These are phyloP conservation scores for Artemisia annua DNA, from an alignment of 129 eudicot species.

Conservation along the genomic window DNA sequence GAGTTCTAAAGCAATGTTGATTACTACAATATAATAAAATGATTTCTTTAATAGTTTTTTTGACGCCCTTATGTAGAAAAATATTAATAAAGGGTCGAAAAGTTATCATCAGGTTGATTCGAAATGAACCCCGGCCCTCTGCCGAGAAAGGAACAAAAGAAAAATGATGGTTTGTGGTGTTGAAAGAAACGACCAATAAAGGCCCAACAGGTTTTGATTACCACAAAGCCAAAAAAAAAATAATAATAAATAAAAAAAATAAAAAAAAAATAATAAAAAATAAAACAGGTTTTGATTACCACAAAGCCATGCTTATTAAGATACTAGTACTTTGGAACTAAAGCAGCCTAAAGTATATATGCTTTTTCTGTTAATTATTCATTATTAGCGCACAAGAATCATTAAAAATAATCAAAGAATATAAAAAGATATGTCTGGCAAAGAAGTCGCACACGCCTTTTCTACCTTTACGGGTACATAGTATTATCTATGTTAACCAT, in stretches of 20 bases:
- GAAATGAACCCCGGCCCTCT: too few relatives aligned
- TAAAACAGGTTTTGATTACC: too few relatives aligned
- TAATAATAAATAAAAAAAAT: too few relatives aligned
- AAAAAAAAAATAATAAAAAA: too few relatives aligned
- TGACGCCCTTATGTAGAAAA: too few relatives aligned
- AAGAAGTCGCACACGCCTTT: constrained; percentile 2
- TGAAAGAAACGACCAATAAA: constrained; percentile 21
- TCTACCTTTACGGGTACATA: constrained; percentile 15
- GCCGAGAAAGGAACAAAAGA: background rate
- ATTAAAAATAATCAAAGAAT: background rate
- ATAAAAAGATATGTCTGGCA: constrained; percentile 5
- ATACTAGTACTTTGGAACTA: constrained; percentile 30
- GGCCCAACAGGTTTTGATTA: constrained; percentile 7
- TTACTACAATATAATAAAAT: too few relatives aligned
- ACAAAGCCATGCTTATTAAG: constrained; percentile 26
- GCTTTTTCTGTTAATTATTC: constrained; percentile 28
- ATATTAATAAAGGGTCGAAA: too few relatives aligned
- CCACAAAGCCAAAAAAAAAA: constrained; percentile 23
- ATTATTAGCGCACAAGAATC: constrained; percentile 11
- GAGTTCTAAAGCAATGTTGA: too few relatives aligned
- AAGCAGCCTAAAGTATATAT: constrained; percentile 50
- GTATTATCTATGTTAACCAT: background rate
- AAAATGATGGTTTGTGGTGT: background rate
- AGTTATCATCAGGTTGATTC: too few relatives aligned
- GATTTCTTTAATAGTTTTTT: too few relatives aligned